phyloP scores from a whole-genome alignment of 495 filamentous ascomycete genomes.

The Podospora pseudoanserina region DNA sequence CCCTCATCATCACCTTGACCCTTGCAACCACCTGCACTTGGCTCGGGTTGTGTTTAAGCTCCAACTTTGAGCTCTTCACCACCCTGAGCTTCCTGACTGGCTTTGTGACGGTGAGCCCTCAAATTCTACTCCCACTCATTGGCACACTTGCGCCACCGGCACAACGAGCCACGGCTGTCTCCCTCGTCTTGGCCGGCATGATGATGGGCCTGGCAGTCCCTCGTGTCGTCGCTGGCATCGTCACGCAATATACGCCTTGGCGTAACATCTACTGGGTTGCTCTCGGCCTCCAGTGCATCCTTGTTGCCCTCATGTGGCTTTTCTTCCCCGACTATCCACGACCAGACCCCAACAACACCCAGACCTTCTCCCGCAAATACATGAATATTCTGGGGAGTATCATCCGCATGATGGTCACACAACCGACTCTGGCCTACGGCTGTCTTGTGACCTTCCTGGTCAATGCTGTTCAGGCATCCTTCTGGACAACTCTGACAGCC shows the following conservation, averaged over 20 bases:
- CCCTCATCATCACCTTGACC: constrained; percentile 62
- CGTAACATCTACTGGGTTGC: neutral
- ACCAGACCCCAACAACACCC: neutral
- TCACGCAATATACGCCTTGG: constrained; percentile 2
- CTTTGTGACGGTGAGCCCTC: constrained; percentile 71
- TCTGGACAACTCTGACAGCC: neutral
- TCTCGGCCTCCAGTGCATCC: neutral
- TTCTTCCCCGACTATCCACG: neutral
- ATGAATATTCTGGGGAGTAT: neutral
- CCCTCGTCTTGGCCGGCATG: constrained; percentile 67
- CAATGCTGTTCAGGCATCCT: neutral
- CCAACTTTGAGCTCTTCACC: constrained; percentile 58
- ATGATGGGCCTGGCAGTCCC: constrained; percentile 48
- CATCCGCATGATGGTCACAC: neutral
- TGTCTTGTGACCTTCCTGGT: neutral
- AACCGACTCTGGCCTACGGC: neutral
- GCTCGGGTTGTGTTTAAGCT: constrained; percentile 68
- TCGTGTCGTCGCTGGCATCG: constrained; percentile 2
- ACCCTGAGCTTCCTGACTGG: constrained; percentile 63
- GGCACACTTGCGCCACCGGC: constrained; percentile 67
- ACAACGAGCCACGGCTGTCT: constrained; percentile 60
- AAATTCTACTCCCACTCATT: constrained; percentile 75
- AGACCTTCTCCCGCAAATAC: neutral
- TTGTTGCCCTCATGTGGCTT: neutral
- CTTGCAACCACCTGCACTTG: constrained; percentile 47